Conservation (phyloP, 352 stramenopile genomes). For the Hyaloperonospora arabidopsidis region DNA sequence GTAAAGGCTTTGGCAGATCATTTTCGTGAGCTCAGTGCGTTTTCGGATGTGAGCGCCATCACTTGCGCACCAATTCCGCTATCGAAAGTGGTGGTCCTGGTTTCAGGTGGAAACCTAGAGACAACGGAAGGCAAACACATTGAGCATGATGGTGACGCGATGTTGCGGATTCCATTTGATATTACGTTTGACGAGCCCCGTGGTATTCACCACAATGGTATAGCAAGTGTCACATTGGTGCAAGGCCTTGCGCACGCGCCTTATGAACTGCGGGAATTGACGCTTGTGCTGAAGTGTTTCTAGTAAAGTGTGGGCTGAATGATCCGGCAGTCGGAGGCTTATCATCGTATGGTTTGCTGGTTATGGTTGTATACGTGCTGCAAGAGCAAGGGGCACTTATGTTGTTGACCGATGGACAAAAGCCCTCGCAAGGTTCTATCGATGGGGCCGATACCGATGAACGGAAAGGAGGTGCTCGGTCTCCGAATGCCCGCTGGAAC, state of each 20-base stretch:
- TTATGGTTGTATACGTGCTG: conserved; percentile 71
- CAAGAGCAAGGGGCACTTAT: conserved; percentile 53
- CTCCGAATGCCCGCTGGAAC: conserved; percentile 11
- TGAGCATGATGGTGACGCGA: not conserved
- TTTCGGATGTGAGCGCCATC: conserved; percentile 62
- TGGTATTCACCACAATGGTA: conserved; percentile 51
- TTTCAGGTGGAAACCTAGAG: conserved; percentile 16
- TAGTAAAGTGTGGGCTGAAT: conserved; percentile 78
- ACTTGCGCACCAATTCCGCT: conserved; percentile 66
- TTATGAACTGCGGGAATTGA: conserved; percentile 73
- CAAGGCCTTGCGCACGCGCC: conserved; percentile 55
- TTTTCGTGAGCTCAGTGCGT: conserved; percentile 19
- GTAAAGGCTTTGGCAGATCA: conserved; percentile 32
- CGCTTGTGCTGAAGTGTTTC: conserved; percentile 84
- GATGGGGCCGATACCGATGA: conserved; percentile 23
- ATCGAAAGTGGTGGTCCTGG: conserved; percentile 58
- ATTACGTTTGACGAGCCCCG: conserved; percentile 78
- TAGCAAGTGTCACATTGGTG: conserved; percentile 69
- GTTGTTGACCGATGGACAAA: conserved; percentile 14
- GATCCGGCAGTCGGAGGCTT: conserved; percentile 87
- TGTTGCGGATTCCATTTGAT: conserved; percentile 58
- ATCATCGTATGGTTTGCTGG: conserved; percentile 80
- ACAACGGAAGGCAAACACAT: not conserved
- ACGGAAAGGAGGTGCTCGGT: conserved; percentile 10
- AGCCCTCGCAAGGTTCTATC: conserved; percentile 3